A percentile compares a stretch with the other conserved stretches of the same genome.
These are phyloP conservation scores for Dactylis glomerata DNA, from an alignment of 176 grass and related monocot species.

Conservation along the genomic window DNA sequence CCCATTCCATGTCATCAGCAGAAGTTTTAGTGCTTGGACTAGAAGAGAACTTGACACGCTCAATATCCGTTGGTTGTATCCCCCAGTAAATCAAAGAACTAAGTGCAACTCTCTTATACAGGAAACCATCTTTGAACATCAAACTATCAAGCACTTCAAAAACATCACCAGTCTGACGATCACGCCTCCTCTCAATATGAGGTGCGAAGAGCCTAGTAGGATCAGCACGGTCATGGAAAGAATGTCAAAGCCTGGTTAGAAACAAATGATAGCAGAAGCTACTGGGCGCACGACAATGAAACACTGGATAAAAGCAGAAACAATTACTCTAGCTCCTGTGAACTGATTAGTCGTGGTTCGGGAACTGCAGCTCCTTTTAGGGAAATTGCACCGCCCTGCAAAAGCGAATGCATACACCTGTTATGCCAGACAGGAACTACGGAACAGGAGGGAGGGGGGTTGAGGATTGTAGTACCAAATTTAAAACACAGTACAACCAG, in stretches of 20 bases:
- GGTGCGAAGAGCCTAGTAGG: slow-evolving; percentile 66
- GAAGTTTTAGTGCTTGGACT: slow-evolving; percentile 46
- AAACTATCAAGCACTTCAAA: slow-evolving; percentile 89
- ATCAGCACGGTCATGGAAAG: slow-evolving; percentile 21
- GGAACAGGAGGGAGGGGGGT: background rate
- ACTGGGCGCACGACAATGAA: background rate
- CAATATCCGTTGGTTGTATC: slow-evolving; percentile 74
- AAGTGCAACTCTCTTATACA: slow-evolving; percentile 79
- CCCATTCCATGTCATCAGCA: slow-evolving; percentile 75
- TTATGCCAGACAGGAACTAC: background rate
- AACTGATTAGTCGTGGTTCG: slow-evolving; percentile 70
- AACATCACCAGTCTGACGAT: slow-evolving; percentile 79
- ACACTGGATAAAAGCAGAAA: slow-evolving; percentile 16
- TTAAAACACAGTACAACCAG: background rate
- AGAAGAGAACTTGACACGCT: slow-evolving; percentile 81
- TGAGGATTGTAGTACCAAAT: background rate
- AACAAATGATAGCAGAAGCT: slow-evolving; percentile 16
- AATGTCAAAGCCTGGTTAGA: slow-evolving; percentile 24
- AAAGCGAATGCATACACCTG: slow-evolving; percentile 3
- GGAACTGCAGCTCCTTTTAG: slow-evolving; percentile 77
- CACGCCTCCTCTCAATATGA: slow-evolving; percentile 72
- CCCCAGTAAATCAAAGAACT: slow-evolving; percentile 90
- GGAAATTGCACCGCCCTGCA: slow-evolving; percentile 85
- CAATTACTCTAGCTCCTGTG: slow-evolving; percentile 91
- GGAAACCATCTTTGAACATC: slow-evolving; percentile 96